Base-by-base conservation (phyloP, 805 yeast species). In the Vanderwaltozyma verrucispora region DNA sequence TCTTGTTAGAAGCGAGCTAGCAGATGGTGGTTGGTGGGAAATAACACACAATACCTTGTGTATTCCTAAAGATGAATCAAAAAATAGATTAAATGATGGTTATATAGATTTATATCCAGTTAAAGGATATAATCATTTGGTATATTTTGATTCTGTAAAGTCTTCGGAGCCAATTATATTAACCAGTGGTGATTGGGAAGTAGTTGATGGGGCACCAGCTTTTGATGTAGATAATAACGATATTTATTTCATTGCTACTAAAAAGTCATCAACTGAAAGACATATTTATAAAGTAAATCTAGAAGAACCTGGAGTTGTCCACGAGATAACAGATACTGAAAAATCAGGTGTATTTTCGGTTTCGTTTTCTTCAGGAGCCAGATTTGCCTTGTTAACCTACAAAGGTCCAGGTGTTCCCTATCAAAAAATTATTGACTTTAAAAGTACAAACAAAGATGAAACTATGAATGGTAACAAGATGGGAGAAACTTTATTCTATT, bases 111-210 rank as follows among this genome's bases (percentile, higher is more conserved):
- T 88, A 2, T 64, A 80, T 14, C 77, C 76, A 5, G 64, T 74
- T 19, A 67, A 74, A 42, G 84, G 84, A 0, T 76, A 51, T 47
- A 68, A 68, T 40, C 98, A 92, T 58, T 65, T 92, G 44, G 97
- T 87, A 0, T 88, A 81, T 58, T 92, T 76, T 54, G 65, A 83
- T 2, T 92, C 95, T 5, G 75, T 86, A 2, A 65, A 69, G 19
- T 56, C 79, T 5, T 44, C 74, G 0, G 58, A 60, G 13, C 85
- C 85, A 3, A 50, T 49, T 2, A 55, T 80, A 17, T 68, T 94
- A 33, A 83, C 92, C 1, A 40, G 59, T 3, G 98, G 98, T 6
- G 61, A 71, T 1, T 92, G 95, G 95, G 98, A 92, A 58, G 94
- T 92, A n/a, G 81, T 74, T 20, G 71, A 67, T 43, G 88, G 85